phyloP scores from a whole-genome alignment of 2,329 filamentous ascomycete species.

The Claviceps sp. region DNA sequence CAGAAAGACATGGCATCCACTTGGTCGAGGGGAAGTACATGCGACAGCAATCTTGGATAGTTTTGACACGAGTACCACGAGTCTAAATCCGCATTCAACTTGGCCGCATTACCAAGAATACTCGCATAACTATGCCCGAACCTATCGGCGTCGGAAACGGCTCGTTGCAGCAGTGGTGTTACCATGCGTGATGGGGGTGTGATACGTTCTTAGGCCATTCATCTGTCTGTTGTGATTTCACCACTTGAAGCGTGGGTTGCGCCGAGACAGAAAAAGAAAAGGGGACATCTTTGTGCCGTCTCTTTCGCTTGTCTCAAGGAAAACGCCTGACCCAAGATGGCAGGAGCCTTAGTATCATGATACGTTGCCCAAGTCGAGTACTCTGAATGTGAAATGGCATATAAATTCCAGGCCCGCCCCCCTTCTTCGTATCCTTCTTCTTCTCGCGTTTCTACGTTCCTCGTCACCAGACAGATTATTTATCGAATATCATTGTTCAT shows the following conservation, averaged over 20 bases:
- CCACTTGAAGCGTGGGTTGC: neutral
- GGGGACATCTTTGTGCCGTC: neutral
- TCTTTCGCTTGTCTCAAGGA: neutral
- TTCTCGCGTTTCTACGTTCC: too few species aligned
- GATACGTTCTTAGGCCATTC: neutral
- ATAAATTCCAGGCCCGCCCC: too few species aligned
- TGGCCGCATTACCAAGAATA: neutral
- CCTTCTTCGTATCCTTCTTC: too few species aligned
- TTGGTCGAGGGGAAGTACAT: neutral
- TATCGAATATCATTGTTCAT: too few species aligned
- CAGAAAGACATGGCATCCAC: neutral
- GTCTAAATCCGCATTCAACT: neutral
- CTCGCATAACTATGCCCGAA: neutral
- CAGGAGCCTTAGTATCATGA: neutral
- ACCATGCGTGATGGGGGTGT: constrained; percentile 3
- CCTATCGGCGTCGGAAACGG: constrained; percentile 22
- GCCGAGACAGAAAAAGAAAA: neutral
- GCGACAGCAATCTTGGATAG: neutral
- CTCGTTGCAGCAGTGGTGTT: constrained; percentile 17
- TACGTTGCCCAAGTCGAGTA: neutral
- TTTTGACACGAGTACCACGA: neutral
- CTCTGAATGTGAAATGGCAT: neutral
- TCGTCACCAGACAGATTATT: too few species aligned
- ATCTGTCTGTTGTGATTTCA: neutral
- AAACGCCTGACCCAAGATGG: neutral